These are phyloP conservation scores for Gaeumannomyces tritici DNA, from an alignment of 2,329 filamentous ascomycete genomes.

Conservation along the genomic window DNA sequence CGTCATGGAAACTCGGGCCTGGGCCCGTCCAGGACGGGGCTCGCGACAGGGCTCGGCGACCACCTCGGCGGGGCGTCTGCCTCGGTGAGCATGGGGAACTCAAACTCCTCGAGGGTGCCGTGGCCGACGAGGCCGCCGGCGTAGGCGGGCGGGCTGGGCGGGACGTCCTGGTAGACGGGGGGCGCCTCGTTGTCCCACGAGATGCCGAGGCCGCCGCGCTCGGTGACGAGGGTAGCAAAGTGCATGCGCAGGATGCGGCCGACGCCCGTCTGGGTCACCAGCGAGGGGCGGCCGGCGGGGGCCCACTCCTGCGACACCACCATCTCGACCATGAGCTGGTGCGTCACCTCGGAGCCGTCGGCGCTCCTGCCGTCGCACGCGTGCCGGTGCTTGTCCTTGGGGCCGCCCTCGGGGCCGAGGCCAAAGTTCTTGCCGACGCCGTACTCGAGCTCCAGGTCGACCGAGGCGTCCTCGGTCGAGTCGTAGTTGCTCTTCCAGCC, in stretches of 20 bases:
- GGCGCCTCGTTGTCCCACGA: conserved; percentile 96
- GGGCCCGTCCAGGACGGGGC: neutral
- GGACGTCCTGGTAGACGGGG: conserved; percentile 88
- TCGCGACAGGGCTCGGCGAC: neutral
- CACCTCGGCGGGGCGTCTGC: neutral
- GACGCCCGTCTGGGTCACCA: conserved; percentile 78
- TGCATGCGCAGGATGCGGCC: conserved; percentile 89
- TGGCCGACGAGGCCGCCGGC: conserved; percentile 8
- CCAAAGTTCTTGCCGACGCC: conserved; percentile 34
- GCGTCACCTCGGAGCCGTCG: conserved; percentile 69
- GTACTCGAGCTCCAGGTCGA: conserved; percentile 78
- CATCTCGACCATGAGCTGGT: conserved; percentile 84
- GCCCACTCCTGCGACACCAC: conserved; percentile 88
- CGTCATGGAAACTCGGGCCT: neutral
- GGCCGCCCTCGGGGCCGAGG: neutral
- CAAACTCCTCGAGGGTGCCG: conserved; percentile 23
- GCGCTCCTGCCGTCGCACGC: conserved; percentile 69
- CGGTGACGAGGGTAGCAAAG: conserved; percentile 74
- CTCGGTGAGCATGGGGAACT: neutral
- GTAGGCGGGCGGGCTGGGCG: conserved; percentile 72
- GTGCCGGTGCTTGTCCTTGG: conserved; percentile 32
- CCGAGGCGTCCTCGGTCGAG: conserved; percentile 40
- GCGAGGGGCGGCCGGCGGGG: conserved; percentile 55
- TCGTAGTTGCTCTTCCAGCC: conserved; percentile 78
- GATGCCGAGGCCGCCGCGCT: conserved; percentile 78